phyloP scores from a whole-genome alignment of 805 yeast species.

The Candida jianshihensis region DNA sequence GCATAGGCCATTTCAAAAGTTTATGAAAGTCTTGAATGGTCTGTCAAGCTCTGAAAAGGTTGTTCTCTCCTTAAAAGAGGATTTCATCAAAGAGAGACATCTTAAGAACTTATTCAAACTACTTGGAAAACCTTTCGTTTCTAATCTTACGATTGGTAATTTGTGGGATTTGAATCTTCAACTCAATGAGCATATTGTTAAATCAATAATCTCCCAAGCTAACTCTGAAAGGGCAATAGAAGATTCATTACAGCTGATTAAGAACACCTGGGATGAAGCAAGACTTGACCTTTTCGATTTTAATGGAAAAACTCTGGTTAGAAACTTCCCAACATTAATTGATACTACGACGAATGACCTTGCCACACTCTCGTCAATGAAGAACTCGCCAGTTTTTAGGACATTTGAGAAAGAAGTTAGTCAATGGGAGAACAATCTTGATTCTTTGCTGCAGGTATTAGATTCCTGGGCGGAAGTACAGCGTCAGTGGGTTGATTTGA shows the following conservation, averaged over 20 bases:
- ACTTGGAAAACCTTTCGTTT: constrained; percentile 15
- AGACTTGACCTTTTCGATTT: constrained; percentile 49
- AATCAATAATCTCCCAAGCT: constrained; percentile 52
- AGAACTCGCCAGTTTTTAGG: constrained; percentile 52
- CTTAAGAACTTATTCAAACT: constrained; percentile 45
- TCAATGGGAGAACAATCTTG: constrained; percentile 51
- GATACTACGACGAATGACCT: constrained; percentile 55
- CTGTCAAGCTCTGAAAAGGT: constrained; percentile 21
- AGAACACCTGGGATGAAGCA: constrained; percentile 46
- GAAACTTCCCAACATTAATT: constrained; percentile 60
- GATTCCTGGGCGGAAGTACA: constrained; percentile 81
- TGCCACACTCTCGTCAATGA: constrained; percentile 61
- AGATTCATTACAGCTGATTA: constrained; percentile 43
- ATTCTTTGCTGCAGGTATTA: constrained; percentile 40
- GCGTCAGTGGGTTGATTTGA: constrained; percentile 80
- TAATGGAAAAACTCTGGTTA: constrained; percentile 48
- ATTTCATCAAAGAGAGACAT: constrained; percentile 56
- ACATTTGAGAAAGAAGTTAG: constrained; percentile 53
- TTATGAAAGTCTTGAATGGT: constrained; percentile 39
- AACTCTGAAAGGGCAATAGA: constrained; percentile 66
- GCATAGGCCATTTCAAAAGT: constrained; percentile 58
- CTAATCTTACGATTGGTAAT: constrained; percentile 26
- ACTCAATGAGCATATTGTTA: constrained; percentile 38
- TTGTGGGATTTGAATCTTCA: constrained; percentile 52
- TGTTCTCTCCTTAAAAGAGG: constrained; percentile 43